A percentile compares a stretch with the other conserved stretches of the same genome.
phyloP scores from a whole-genome alignment of 345 rosid genomes.

The Alliaria petiolata region DNA sequence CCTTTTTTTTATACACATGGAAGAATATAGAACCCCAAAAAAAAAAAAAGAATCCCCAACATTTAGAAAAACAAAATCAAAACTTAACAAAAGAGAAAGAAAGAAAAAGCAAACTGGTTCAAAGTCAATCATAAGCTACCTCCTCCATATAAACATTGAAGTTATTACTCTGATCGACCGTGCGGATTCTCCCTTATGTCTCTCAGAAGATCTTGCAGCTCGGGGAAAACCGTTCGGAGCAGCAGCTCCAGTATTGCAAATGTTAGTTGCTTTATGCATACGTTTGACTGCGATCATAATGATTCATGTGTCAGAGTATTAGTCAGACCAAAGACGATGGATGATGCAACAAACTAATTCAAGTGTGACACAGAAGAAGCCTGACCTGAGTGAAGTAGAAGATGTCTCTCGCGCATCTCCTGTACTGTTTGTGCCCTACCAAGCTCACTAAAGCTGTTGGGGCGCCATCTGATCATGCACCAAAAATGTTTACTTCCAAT shows the following conservation, averaged over 20 bases:
- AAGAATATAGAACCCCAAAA: slow-evolving; percentile 23
- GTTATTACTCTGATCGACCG: slow-evolving; percentile 15
- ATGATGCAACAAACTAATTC: slow-evolving; percentile 11
- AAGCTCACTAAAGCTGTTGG: slow-evolving; percentile 87
- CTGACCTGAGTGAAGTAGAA: slow-evolving; percentile 92
- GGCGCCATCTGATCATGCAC: slow-evolving; percentile 70
- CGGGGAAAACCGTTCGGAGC: slow-evolving; percentile 78
- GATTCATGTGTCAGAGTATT: not conserved
- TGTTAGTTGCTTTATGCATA: slow-evolving; percentile 91
- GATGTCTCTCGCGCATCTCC: slow-evolving; percentile 88
- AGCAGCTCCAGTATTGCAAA: slow-evolving; percentile 67
- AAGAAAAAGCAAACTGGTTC: slow-evolving; percentile 12
- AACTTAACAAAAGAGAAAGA: slow-evolving; percentile 3
- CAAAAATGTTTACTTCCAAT: not conserved
- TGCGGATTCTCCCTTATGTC: slow-evolving; percentile 54
- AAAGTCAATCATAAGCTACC: slow-evolving; percentile 24
- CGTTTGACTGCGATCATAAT: slow-evolving; percentile 65
- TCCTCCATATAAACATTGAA: not conserved
- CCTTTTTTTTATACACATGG: slow-evolving; percentile 22
- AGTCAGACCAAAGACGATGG: slow-evolving; percentile 6
- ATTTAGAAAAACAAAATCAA: slow-evolving; percentile 4
- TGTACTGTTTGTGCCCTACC: slow-evolving; percentile 88
- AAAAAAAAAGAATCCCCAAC: not conserved
- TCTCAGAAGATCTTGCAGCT: slow-evolving; percentile 64
- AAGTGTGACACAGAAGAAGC: not conserved